phyloP scores from a whole-genome alignment of 1,284 basidiomycete species.

The Cryptococcus deneoformans region DNA sequence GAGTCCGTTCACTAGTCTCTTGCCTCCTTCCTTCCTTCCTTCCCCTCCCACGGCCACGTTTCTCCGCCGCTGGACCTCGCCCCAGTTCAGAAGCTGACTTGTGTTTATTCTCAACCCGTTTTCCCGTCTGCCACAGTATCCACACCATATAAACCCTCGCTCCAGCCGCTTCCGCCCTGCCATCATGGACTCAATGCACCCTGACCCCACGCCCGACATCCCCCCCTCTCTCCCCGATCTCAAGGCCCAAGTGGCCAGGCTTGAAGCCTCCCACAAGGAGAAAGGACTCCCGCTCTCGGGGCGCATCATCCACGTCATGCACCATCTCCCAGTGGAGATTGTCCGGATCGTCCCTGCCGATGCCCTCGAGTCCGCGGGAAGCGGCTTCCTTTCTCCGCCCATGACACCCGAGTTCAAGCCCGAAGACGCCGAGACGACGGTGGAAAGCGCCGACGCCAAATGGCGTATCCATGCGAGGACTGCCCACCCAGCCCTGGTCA shows the following conservation, averaged over 20 bases:
- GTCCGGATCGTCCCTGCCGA: conserved; percentile 34
- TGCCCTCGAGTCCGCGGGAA: conserved; percentile 17
- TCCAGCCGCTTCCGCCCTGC: not conserved
- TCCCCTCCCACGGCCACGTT: too few species aligned
- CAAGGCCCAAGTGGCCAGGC: conserved; percentile 52
- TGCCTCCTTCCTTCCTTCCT: too few species aligned
- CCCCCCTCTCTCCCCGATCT: conserved; percentile 45
- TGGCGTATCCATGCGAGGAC: conserved; percentile 82
- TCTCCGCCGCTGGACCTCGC: not conserved
- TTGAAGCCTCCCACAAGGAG: conserved; percentile 66
- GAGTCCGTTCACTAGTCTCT: too few species aligned
- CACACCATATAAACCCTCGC: not conserved
- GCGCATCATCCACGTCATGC: conserved; percentile 78
- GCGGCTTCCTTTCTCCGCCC: conserved; percentile 34
- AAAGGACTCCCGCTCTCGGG: conserved; percentile 72
- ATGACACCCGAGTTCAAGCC: conserved; percentile 49
- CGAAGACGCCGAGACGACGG: conserved; percentile 32
- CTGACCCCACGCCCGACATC: conserved; percentile 44
- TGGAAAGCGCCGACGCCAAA: conserved; percentile 38
- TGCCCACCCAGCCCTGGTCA: conserved; percentile 94
- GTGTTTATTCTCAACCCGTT: not conserved
- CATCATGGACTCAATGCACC: conserved; percentile 46
- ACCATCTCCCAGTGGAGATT: conserved; percentile 50
- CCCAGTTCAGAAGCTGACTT: not conserved
- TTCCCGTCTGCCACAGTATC: not conserved